phyloP scores from a whole-genome alignment of 2,329 filamentous ascomycete genomes.

The Talaromyces pinophilus region DNA sequence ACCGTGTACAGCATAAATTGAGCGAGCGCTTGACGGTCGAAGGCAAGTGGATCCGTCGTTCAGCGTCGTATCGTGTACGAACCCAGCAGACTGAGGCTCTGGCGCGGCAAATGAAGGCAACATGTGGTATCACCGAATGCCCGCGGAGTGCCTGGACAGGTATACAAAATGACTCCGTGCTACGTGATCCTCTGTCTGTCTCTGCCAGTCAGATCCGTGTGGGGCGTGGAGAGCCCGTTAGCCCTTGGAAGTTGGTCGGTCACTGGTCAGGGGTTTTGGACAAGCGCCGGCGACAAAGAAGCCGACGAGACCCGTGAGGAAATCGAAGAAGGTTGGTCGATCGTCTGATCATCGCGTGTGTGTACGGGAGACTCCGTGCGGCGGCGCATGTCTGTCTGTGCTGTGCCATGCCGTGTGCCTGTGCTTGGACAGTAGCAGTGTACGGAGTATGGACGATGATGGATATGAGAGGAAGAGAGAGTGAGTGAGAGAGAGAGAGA shows the following conservation, averaged over 20 bases:
- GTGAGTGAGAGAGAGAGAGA: not conserved
- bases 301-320: constrained; percentile 16
- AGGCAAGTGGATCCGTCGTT: constrained; percentile 1
- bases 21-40: constrained; percentile 1
- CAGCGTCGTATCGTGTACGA: not conserved
- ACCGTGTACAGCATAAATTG: not conserved
- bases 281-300: constrained; percentile 15
- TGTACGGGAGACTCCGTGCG: constrained; percentile 11
- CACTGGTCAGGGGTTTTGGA: not conserved
- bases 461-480: not conserved
- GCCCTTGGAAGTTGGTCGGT: not conserved
- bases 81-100: constrained; percentile 13
- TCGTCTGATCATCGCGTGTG: constrained; percentile 10
- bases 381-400: constrained; percentile 6
- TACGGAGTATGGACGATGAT: not conserved
- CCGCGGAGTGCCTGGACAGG: constrained; percentile 4
- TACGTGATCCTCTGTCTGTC: not conserved
- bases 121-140: not conserved
- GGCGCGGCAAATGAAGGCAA: constrained; percentile 14
- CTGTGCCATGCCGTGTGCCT: not conserved
- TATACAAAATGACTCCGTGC: constrained; percentile 2
- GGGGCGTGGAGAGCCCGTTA: constrained; percentile 9
- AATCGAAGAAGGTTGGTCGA: constrained; percentile 13
- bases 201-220: not conserved
- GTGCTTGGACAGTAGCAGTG: not conserved